Conservation (phyloP, 2,329 filamentous ascomycete species). For the Graphilbum ipis-grandicollis region DNA sequence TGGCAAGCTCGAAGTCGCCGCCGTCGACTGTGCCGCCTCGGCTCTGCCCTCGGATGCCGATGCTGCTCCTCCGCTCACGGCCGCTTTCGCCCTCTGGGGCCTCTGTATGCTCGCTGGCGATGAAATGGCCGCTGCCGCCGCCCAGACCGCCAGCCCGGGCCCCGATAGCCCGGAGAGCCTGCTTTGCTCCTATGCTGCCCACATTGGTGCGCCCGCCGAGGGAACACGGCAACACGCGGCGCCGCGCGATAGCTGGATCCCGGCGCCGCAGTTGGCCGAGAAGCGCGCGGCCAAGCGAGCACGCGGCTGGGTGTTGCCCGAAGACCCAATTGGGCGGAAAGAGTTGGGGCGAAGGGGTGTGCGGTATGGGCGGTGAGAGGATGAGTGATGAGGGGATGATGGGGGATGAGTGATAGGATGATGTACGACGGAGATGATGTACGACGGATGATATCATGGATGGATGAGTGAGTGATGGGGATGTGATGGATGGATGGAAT, state of each 20-base stretch:
- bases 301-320: constrained; percentile 59
- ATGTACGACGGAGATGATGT: no score
- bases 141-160: background rate
- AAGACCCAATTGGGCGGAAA: constrained; percentile 54
- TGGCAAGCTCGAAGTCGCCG: constrained; percentile 65
- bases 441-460: no score
- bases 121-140: constrained; percentile 9
- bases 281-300: constrained; percentile 60
- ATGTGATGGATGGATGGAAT: no score
- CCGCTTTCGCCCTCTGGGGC: constrained; percentile 60
- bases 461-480: no score
- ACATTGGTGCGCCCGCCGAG: constrained; percentile 60
- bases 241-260: constrained; percentile 60
- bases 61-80: no score
- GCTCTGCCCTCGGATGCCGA: no score
- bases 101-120: constrained; percentile 34
- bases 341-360: constrained; percentile 53
- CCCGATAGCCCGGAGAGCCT: constrained; percentile 28
- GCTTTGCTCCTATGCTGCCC: constrained; percentile 31
- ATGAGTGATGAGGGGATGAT: background rate
- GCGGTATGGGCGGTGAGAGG: constrained; percentile 20
- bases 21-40: no score
- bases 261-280: constrained; percentile 52
- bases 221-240: constrained; percentile 53
- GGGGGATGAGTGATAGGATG: background rate